phyloP scores from a whole-genome alignment of 345 rosid species.

The Orychophragmus violaceus region DNA sequence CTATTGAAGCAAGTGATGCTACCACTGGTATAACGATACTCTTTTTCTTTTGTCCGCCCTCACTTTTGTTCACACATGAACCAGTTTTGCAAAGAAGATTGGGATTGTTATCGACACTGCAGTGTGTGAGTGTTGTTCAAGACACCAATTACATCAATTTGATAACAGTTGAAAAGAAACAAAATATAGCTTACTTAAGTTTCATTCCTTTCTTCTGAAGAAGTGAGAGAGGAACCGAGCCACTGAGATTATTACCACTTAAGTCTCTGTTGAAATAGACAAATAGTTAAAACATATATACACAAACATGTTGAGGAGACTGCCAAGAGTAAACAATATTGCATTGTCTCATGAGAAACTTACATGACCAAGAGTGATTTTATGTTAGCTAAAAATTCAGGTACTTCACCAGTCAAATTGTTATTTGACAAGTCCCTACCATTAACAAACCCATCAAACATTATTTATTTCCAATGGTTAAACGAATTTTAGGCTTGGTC shows the following conservation, averaged over 20 bases:
- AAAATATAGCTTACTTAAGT: conserved; percentile 1
- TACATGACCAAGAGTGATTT: conserved; percentile 41
- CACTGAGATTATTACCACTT: conserved; percentile 38
- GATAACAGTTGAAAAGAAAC: background rate
- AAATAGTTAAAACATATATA: background rate
- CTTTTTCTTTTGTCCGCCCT: conserved; percentile 4
- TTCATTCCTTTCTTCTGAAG: conserved; percentile 30
- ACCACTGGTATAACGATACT: conserved; percentile 18
- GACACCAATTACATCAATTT: background rate
- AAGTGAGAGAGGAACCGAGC: conserved; percentile 36
- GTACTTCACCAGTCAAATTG: conserved; percentile 41
- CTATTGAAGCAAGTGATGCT: conserved; percentile 28
- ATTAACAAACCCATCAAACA: background rate
- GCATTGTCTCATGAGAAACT: conserved; percentile 28
- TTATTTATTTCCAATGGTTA: background rate
- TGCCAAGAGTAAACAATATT: background rate
- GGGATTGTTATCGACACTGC: conserved; percentile 14
- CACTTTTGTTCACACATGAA: conserved; percentile 10
- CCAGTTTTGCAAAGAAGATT: conserved; percentile 6
- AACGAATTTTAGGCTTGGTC: background rate
- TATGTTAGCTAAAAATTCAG: conserved; percentile 38
- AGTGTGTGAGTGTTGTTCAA: background rate
- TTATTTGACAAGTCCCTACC: conserved; percentile 61
- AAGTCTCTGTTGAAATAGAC: conserved; percentile 31
- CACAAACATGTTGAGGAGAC: background rate